Evolutionary conservation across 108 stramenopile genomes (phyloP).

Genomic region (Pelagomonas calceolata): DNA sequence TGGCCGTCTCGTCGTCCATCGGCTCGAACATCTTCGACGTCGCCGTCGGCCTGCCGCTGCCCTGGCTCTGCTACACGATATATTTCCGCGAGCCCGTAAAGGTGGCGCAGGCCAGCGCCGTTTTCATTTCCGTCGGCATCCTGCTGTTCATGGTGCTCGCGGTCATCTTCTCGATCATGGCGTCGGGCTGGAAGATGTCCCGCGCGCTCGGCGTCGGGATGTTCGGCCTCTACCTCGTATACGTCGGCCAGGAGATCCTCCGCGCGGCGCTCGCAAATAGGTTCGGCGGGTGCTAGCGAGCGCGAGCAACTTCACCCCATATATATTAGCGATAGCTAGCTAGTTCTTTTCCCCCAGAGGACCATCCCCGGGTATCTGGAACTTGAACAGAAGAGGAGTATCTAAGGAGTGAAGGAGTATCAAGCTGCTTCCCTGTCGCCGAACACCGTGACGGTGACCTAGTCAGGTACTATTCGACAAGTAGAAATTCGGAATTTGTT

Average conservation of each 20-base stretch:
- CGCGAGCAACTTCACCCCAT: too few species aligned
- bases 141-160: conserved; percentile 58
- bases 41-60: conserved; percentile 60
- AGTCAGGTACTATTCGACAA: too few species aligned
- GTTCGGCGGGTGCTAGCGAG: too few species aligned
- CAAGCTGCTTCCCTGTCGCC: too few species aligned
- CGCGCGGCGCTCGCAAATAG: too few species aligned
- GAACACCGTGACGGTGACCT: too few species aligned
- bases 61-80: conserved; percentile 55
- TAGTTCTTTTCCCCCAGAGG: too few species aligned
- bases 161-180: conserved; percentile 55
- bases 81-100: neutral
- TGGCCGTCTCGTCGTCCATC: conserved; percentile 67
- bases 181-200: conserved; percentile 69
- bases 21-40: conserved; percentile 74
- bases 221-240: conserved; percentile 59
- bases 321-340: too few species aligned
- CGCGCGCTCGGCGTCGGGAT: conserved; percentile 51
- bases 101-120: conserved; percentile 28
- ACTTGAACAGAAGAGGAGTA: too few species aligned
- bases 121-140: conserved; percentile 48
- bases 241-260: conserved; percentile 49
- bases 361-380: too few species aligned
- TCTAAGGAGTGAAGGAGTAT: too few species aligned
- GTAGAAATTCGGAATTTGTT: too few species aligned